phyloP scores from a whole-genome alignment of 805 yeast genomes.

The Myxozyma nipponensis region DNA sequence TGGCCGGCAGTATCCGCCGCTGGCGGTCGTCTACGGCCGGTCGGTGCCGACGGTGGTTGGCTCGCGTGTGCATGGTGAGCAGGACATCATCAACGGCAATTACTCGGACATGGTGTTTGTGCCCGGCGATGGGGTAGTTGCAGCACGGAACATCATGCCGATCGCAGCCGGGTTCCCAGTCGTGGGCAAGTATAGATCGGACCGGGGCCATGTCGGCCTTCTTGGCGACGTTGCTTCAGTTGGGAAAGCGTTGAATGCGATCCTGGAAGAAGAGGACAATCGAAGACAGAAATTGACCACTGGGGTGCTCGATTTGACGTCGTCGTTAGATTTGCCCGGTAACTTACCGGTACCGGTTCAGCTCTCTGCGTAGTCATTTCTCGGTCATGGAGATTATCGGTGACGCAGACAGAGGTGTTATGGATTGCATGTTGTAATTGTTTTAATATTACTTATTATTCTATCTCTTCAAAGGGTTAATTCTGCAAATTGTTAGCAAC shows the following conservation, averaged over 20 bases:
- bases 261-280: slow-evolving; percentile 45
- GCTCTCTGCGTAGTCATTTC: no score
- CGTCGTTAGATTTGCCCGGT: no score
- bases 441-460: no score
- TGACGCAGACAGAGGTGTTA: no score
- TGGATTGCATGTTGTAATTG: no score
- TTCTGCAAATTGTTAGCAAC: no score
- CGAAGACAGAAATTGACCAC: not conserved
- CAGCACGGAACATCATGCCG: slow-evolving; percentile 79
- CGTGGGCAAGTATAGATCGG: slow-evolving; percentile 61
- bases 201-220: slow-evolving; percentile 73
- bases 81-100: slow-evolving; percentile 65
- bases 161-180: slow-evolving; percentile 64
- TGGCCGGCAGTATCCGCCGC: slow-evolving; percentile 65
- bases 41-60: slow-evolving; percentile 83
- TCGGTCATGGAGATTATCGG: no score
- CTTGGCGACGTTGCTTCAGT: slow-evolving; percentile 70
- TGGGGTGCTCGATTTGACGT: no score
- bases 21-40: slow-evolving; percentile 78
- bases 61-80: slow-evolving; percentile 56
- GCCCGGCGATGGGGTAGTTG: slow-evolving; percentile 91
- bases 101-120: slow-evolving; percentile 78
- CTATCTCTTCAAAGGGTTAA: no score
- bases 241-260: slow-evolving; percentile 65
- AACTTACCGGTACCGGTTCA: no score